Percentiles rank a stretch among this genome's conserved stretches.
These are phyloP conservation scores for Zopfia rhizophila DNA, from an alignment of 2,329 filamentous ascomycete species.

Conservation along the genomic window DNA sequence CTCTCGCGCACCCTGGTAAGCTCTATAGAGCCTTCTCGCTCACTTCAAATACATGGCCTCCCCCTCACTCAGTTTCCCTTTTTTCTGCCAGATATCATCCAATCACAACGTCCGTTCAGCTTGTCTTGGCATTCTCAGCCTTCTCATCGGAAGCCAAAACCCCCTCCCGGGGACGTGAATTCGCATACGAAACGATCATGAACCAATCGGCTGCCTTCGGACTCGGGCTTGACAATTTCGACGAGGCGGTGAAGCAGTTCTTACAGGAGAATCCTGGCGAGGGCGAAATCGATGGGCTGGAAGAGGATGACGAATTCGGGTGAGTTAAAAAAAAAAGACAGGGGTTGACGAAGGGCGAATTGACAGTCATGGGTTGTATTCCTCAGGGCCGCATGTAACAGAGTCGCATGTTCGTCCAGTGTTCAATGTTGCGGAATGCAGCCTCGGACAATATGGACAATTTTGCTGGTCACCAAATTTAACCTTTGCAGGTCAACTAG, in stretches of 20 bases:
- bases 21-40: too few relatives aligned
- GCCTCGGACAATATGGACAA: too few relatives aligned
- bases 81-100: slow-evolving; percentile 12
- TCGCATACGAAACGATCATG: slow-evolving; percentile 16
- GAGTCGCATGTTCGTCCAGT: too few relatives aligned
- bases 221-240: slow-evolving; percentile 13
- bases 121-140: slow-evolving; percentile 29
- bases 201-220: slow-evolving; percentile 18
- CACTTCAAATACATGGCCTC: slow-evolving; percentile 12
- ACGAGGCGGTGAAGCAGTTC: slow-evolving; percentile 9
- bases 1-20: too few relatives aligned
- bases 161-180: slow-evolving; percentile 16
- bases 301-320: slow-evolving; percentile 11
- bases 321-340: slow-evolving; percentile 34
- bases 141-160: too few relatives aligned
- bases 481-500: too few relatives aligned
- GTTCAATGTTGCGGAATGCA: too few relatives aligned
- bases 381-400: too few relatives aligned
- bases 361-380: too few relatives aligned
- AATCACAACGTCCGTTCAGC: slow-evolving; percentile 12
- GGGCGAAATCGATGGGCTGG: too few relatives aligned
- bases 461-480: too few relatives aligned
- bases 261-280: slow-evolving; percentile 5
- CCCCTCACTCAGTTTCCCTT: slow-evolving; percentile 10
- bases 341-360: slow-evolving; percentile 31